These are phyloP conservation scores for Quercus aquifolioides DNA, from an alignment of 306 rosid species.

Conservation along the genomic window DNA sequence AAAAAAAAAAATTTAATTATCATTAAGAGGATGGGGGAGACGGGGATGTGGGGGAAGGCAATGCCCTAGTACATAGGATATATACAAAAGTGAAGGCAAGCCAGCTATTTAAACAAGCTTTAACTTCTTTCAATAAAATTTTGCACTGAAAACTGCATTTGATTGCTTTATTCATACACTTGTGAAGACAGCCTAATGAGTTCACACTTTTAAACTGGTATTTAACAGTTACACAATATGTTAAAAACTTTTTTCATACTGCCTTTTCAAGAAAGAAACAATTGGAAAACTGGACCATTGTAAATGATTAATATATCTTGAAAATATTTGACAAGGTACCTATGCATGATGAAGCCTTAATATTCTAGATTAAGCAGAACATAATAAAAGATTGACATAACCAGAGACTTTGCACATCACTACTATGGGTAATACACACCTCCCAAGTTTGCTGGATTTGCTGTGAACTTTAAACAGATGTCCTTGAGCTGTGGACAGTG, in stretches of 20 bases:
- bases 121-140: too few species aligned
- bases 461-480: slow-evolving; percentile 65
- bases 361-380: slow-evolving; percentile 7
- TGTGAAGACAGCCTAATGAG: too few species aligned
- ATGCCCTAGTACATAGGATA: too few species aligned
- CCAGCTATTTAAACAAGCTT: too few species aligned
- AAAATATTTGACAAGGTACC: not conserved
- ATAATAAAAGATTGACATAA: slow-evolving; percentile 21
- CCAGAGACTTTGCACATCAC: slow-evolving; percentile 24
- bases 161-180: too few species aligned
- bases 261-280: not conserved
- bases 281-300: not conserved
- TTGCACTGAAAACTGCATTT: not conserved
- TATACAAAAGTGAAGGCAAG: too few species aligned
- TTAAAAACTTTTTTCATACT: not conserved
- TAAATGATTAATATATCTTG: not conserved
- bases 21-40: too few species aligned
- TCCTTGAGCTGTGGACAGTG: slow-evolving; percentile 75
- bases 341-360: slow-evolving; percentile 6
- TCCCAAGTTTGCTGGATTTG: slow-evolving; percentile 71
- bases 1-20: not conserved
- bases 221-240: not conserved
- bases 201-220: too few species aligned
- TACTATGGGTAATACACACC: slow-evolving; percentile 54
- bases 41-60: too few species aligned